phyloP scores from a whole-genome alignment of 495 filamentous ascomycete genomes.

The Neurospora sp. region DNA sequence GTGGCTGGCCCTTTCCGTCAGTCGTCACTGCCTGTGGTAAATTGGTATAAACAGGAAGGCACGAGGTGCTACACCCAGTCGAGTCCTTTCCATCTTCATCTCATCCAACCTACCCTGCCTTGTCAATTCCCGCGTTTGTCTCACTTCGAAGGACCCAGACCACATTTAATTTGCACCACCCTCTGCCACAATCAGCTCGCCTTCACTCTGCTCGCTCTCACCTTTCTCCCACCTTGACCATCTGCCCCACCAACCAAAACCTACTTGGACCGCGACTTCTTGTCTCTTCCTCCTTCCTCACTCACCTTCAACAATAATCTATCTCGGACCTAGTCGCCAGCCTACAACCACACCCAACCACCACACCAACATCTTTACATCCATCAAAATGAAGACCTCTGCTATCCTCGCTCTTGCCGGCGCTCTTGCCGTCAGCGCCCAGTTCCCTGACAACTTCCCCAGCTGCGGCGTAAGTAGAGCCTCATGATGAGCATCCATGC shows the following conservation, averaged over 20 bases:
- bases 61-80: neutral
- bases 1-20: neutral
- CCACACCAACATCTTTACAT: conserved; percentile 4
- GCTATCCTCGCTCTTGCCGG: conserved; percentile 20
- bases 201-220: neutral
- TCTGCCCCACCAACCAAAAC: neutral
- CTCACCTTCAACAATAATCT: neutral
- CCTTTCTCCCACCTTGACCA: neutral
- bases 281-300: neutral
- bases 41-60: neutral
- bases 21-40: neutral
- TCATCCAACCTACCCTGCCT: neutral
- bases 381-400: conserved; percentile 31
- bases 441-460: conserved; percentile 21
- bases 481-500: neutral
- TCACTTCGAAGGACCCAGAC: neutral
- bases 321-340: conserved; percentile 1
- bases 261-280: neutral
- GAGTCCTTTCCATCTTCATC: neutral
- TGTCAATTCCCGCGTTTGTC: neutral
- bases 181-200: neutral
- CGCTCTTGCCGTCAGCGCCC: conserved; percentile 21
- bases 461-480: conserved; percentile 32
- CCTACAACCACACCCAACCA: neutral
- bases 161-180: conserved; percentile 2